Evolutionary conservation across 2,329 filamentous ascomycete genomes (phyloP).

Genomic region (Ilyonectria mors-panacis): DNA sequence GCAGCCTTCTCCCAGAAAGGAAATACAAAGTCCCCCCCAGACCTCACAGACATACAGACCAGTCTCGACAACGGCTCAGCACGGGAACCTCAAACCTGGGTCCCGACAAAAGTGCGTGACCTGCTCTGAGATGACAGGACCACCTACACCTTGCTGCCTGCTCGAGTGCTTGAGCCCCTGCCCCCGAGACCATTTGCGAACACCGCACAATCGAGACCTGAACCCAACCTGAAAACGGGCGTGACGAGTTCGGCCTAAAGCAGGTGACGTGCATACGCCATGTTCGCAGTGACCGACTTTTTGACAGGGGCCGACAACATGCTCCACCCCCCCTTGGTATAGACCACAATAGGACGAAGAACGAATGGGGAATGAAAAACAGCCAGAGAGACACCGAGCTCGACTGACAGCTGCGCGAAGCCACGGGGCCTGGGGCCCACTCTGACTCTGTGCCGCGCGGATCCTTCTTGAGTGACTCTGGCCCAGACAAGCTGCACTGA

Average conservation of each 20-base stretch:
- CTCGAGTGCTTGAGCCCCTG: neutral
- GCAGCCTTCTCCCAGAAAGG: constrained; percentile 31
- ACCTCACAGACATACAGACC: neutral
- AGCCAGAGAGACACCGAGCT: neutral
- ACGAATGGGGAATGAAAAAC: neutral
- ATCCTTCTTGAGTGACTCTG: neutral
- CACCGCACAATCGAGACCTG: neutral
- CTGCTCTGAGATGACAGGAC: neutral
- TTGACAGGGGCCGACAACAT: constrained; percentile 17
- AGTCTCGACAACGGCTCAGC: constrained; percentile 13
- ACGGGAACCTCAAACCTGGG: constrained; percentile 18
- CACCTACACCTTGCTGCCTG: neutral
- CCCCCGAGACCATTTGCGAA: neutral
- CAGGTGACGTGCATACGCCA: constrained; percentile 17
- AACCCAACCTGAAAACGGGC: neutral
- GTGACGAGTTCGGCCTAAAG: constrained; percentile 13
- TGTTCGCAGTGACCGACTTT: constrained; percentile 35
- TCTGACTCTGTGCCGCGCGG: neutral
- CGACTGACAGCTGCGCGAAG: neutral
- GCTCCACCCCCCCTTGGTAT: neutral
- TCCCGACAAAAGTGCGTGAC: neutral
- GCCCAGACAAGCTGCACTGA: neutral
- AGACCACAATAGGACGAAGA: neutral
- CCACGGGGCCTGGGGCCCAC: neutral
- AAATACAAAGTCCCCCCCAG: constrained; percentile 13